phyloP scores from a whole-genome alignment of 208 protist genomes.

The Leishmania major region DNA sequence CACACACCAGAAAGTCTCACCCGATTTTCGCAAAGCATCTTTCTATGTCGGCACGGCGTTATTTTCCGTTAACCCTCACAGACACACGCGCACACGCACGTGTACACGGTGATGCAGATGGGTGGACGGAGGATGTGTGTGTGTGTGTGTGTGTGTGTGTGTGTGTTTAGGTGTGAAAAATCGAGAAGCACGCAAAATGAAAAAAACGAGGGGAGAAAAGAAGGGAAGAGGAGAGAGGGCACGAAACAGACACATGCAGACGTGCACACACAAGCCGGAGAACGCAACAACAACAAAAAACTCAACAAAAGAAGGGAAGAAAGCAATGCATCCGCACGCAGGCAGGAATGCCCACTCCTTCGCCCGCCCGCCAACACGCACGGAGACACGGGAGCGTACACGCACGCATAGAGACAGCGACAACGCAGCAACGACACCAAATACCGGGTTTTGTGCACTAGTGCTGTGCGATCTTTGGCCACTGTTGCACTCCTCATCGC shows the following conservation, averaged over 20 bases:
- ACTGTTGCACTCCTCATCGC: not conserved
- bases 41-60: not conserved
- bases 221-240: not conserved
- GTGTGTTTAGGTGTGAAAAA: too few relatives aligned
- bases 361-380: not conserved
- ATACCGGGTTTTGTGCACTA: not conserved
- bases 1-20: not conserved
- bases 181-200: not conserved
- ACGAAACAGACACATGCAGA: not conserved
- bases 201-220: too few relatives aligned
- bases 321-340: too few relatives aligned
- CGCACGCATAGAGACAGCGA: not conserved
- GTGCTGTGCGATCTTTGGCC: not conserved
- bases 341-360: too few relatives aligned
- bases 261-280: too few relatives aligned
- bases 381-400: not conserved
- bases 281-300: too few relatives aligned
- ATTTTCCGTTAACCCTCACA: not conserved
- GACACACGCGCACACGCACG: not conserved
- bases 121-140: not conserved
- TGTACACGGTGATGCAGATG: not conserved
- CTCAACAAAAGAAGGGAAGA: too few relatives aligned
- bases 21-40: not conserved
- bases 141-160: too few relatives aligned
- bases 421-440: not conserved